Base-by-base conservation (phyloP, 371 early-diverging fungal genomes). In the Mucor velutinosus region DNA sequence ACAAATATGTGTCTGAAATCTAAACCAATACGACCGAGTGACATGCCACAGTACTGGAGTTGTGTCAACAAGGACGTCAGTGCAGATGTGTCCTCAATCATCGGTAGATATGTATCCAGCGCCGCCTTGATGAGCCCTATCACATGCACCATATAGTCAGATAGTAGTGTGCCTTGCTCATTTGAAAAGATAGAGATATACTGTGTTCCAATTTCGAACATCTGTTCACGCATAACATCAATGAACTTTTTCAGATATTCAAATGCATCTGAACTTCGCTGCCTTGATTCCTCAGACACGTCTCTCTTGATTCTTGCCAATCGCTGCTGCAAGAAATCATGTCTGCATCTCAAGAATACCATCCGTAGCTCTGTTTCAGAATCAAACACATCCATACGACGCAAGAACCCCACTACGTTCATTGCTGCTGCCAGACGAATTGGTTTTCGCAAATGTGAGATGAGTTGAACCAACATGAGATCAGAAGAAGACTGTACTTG, bases 41-140 rank as follows among this genome's bases (percentile, higher is more conserved):
- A 92, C 83, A 92, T 85, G 45, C 93, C 93, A 66, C 90, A 92
- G 70, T 93, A 94, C 84, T 92, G 92, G n/a, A 90, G 77, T 62
- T 94, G 93, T 1, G 92, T 90, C 43, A 90, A 72, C 17, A 93
- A 65, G 4, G 90, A 90, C 0, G 85, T 84, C 30, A 93, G 64
- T 4, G 87, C 75, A 3, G 90, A 84, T 1, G 88, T 89, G 60
- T 92, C 92, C 23, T 80, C 75, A 58, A 93, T 85, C 51, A 80
- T 72, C 15, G 79, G 77, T 17, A 87, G 75, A 60, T 87, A 78
- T 0, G 69, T 63, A 10, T 73, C 58, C 15, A 89, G 67, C 0
- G 75, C 70, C 8, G 61, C 35, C 30, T 75, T 72, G 55, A 87
- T 73, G 2, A 72, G 62, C n/a, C 65, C 72, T 3, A 81, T 75